Base-by-base conservation (phyloP, 345 rosid species). In the Populus alba region DNA sequence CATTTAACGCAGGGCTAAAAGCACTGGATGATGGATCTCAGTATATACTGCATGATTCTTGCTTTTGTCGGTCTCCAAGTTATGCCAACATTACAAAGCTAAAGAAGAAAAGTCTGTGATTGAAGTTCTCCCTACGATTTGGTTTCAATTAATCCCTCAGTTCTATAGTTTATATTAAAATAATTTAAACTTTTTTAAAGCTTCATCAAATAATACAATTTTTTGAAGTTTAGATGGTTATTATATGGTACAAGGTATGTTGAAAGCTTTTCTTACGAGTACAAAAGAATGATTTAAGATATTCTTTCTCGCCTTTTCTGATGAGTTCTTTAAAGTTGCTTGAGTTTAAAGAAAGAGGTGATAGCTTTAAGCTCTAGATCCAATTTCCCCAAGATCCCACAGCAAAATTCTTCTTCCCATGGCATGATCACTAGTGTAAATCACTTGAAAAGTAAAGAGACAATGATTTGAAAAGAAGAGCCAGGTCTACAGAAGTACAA, bases 401-500 rank as follows among this genome's bases (percentile, higher is more conserved):
- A 59, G 15, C 27, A 22, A 13, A 73, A 73, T 7, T 8, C 25
- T 51, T 25, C 61, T 71, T 71, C 18, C n/a, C 25, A 18, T 45
- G 17, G 74, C 31, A 49, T 33, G 37, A 33, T 18, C 49, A 22
- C 4, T 5, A 25, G 17, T 9, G 31, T 22, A 45, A 29, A 71
- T 17, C 29, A 7, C 29, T 47, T 8, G 11, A 31, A 31, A 51
- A 8, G 65, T 23, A 59, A 31, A 49, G 63, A 49, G 63, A 29
- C 47, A 55, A 3, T 2, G n/a, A 73, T 57, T 57, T 37, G 49
- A 73, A 57, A 73, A 73, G 76, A 73, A 37, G 67, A 35, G 76
- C 35, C n/a, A 31, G 20, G 38, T 39, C 55, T 0, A 41, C 55
- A 43, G 12, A 45, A 41, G 51, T 10, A 6, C 45, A 70, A n/a